These are phyloP conservation scores for Acanthamoeba triangularis DNA, from an alignment of 208 protist species.

Conservation along the genomic window DNA sequence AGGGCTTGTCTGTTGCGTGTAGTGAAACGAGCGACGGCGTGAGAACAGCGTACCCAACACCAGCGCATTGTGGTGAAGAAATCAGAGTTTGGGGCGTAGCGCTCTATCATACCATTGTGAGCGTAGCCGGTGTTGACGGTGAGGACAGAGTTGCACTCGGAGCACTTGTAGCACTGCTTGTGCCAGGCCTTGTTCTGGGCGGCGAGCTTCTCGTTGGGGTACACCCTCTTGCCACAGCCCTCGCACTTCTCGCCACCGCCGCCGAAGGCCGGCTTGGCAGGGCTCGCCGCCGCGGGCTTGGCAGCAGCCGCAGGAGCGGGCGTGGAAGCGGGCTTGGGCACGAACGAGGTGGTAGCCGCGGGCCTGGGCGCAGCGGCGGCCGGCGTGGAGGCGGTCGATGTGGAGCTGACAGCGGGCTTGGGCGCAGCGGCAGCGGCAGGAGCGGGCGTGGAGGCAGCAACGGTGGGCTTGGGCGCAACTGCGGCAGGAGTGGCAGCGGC, in stretches of 20 bases:
- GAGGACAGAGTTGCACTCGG: conserved; percentile 17
- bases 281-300: not conserved
- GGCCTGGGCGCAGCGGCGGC: not conserved
- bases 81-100: too few species aligned
- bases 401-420: not conserved
- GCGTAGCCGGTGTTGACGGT: conserved; percentile 30
- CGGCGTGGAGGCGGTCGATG: not conserved
- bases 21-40: not conserved
- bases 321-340: not conserved
- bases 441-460: not conserved
- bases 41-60: too few species aligned
- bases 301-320: not conserved
- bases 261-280: conserved; percentile 4
- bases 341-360: not conserved
- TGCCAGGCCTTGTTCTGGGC: conserved; percentile 47
- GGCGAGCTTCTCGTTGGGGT: conserved; percentile 26
- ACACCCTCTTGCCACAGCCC: not conserved
- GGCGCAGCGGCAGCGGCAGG: not conserved
- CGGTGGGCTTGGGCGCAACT: not conserved
- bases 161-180: conserved; percentile 27
- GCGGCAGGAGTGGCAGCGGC: not conserved
- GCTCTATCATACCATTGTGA: not conserved
- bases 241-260: conserved; percentile 35
- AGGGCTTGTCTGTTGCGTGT: not conserved
- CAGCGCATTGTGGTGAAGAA: too few species aligned